Evolutionary conservation across 805 yeast species (phyloP).

Genomic region (Monosporozyma servazzii): DNA sequence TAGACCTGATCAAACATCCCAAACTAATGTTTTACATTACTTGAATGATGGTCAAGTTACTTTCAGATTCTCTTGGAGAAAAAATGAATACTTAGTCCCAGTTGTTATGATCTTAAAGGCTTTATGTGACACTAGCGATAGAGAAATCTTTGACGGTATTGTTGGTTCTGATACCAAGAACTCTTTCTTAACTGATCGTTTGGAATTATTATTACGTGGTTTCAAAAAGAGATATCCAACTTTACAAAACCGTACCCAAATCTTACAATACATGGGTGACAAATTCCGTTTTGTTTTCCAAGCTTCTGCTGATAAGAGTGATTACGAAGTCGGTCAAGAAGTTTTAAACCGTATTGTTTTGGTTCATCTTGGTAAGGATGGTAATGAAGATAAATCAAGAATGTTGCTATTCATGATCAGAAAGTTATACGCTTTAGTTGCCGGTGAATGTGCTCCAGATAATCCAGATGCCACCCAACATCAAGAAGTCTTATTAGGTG

Average conservation of each 20-base stretch:
- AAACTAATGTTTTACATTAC: slow-evolving; percentile 94
- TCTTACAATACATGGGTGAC: slow-evolving; percentile 91
- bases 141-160: slow-evolving; percentile 93
- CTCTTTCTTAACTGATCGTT: slow-evolving; percentile 95
- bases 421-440: slow-evolving; percentile 87
- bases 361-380: slow-evolving; percentile 59
- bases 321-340: slow-evolving; percentile 82
- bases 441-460: slow-evolving; percentile 94
- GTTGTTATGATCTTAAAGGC: slow-evolving; percentile 90
- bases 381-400: slow-evolving; percentile 72
- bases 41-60: slow-evolving; percentile 93
- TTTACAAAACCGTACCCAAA: slow-evolving; percentile 71
- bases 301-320: slow-evolving; percentile 80
- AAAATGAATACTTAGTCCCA: slow-evolving; percentile 90
- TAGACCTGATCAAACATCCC: slow-evolving; percentile 95
- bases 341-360: slow-evolving; percentile 76
- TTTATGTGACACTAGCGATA: slow-evolving; percentile 78
- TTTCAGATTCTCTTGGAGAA: slow-evolving; percentile 93
- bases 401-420: slow-evolving; percentile 89
- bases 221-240: slow-evolving; percentile 63
- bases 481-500: slow-evolving; percentile 92
- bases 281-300: slow-evolving; percentile 90
- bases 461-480: slow-evolving; percentile 99
- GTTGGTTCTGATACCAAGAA: slow-evolving; percentile 81
- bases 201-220: slow-evolving; percentile 82